Base-by-base conservation (phyloP, 1,284 basidiomycete species). In the Thecaphora frezii region DNA sequence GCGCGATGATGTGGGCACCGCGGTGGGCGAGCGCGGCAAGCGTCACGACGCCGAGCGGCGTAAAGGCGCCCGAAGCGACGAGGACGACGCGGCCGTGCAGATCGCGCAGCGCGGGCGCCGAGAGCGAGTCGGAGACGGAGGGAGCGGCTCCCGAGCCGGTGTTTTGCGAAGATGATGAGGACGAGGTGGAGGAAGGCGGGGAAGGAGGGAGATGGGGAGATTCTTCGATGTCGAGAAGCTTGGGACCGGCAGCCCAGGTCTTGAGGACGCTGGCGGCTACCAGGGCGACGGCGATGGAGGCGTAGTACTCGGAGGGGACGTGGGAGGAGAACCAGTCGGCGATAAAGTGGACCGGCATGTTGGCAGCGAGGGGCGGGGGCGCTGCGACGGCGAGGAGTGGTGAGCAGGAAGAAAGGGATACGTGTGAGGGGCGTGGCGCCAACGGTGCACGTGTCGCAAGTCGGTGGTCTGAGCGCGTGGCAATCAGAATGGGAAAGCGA, bases 1-100 rank as follows among this genome's bases (percentile, higher is more conserved):
- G 61, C 9, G 65, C 68, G 25, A 74, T 65, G 48, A 74, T 61
- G 24, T 74, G 72, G 1, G 72, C 72, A 3, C 72, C 72, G 37
- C 69, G 62, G 12, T 72, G 64, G 0, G 70, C 72, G 3, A 74
- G 58, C 9, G 66, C 51, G 1, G 70, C 59, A 18, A 72, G 49
- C 2, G 58, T 58, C 13, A 74, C 72, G 16, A 73, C 58, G 13
- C 70, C 72, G 0, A 74, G 52, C 3, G 70, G 68, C 3, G 70
- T 65, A 49, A 74, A 65, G 22, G 64, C 65, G 5, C 72, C 72
- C 10, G 64, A 58, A 1, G 64, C 70, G 3, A 74, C 42, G 8
- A 74, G 44, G 21, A 74, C 45, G 1, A 65, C 48, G 2, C 70
- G 65, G 0, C 62, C 72, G 40, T 69, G 70, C 14, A 71, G 49